Evolutionary conservation across 495 filamentous ascomycete genomes (phyloP).

Genomic region (Aspergillus wentii): DNA sequence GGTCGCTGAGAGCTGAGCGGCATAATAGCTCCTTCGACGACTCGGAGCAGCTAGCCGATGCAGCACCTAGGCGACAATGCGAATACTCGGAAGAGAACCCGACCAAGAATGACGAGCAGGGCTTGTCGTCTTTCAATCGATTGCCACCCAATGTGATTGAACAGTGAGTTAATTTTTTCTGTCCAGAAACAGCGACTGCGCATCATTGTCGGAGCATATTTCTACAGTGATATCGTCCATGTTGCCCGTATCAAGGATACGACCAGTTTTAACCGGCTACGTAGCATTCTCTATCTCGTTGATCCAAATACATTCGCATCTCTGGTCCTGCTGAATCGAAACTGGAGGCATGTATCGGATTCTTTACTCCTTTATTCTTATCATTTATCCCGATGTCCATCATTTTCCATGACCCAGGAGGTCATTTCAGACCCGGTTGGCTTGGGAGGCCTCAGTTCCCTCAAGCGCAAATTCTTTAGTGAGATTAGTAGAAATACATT

Average conservation of each 20-base stretch:
- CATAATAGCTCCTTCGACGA: conserved; percentile 5
- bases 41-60: conserved; percentile 7
- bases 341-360: conserved; percentile 72
- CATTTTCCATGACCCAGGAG: conserved; percentile 54
- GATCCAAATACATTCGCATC: conserved; percentile 81
- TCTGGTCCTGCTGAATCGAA: conserved; percentile 69
- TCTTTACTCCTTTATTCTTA: conserved; percentile 67
- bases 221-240: not conserved
- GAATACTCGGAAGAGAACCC: conserved; percentile 1
- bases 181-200: not conserved
- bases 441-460: conserved; percentile 49
- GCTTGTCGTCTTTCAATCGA: conserved; percentile 16
- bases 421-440: conserved; percentile 34
- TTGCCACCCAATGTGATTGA: conserved; percentile 25
- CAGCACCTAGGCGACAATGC: conserved; percentile 4
- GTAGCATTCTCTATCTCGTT: conserved; percentile 68
- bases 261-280: conserved; percentile 11
- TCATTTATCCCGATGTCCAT: conserved; percentile 68
- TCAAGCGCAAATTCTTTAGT: conserved; percentile 62
- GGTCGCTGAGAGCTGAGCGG: conserved; percentile 11
- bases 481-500: conserved; percentile 78
- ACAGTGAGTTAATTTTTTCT: conserved; percentile 15
- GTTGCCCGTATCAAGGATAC: not conserved
- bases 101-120: conserved; percentile 4
- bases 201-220: too few species aligned